Evolutionary conservation across 352 stramenopile genomes (phyloP).

Genomic region (Globisporangium iwayamae): DNA sequence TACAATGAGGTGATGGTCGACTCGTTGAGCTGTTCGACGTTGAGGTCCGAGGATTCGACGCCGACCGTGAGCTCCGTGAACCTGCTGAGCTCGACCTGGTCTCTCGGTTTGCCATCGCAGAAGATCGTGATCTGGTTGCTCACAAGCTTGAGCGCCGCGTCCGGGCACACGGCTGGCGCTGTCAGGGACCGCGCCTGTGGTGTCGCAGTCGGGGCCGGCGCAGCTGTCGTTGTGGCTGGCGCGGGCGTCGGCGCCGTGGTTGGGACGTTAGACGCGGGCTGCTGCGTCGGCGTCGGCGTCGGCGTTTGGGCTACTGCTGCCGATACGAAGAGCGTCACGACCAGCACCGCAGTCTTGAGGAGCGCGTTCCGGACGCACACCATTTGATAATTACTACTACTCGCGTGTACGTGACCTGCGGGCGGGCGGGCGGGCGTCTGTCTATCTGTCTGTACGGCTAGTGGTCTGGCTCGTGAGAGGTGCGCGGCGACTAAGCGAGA

Average conservation of each 20-base stretch:
- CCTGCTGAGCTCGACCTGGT: neutral
- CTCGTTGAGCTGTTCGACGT: neutral
- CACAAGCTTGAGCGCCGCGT: slow-evolving; percentile 2
- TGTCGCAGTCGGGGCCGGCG: neutral
- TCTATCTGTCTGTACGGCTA: neutral
- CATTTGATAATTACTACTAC: neutral
- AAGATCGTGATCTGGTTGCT: slow-evolving; percentile 1
- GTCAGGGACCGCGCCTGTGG: neutral
- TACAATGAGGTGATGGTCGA: slow-evolving; percentile 7
- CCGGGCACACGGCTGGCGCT: no score
- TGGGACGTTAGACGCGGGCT: neutral
- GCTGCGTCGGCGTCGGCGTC: no score
- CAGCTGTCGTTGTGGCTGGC: neutral
- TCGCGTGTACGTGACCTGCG: neutral
- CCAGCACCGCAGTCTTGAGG: slow-evolving; percentile 1
- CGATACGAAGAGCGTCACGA: neutral
- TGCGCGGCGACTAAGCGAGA: neutral
- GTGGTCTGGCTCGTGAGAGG: neutral
- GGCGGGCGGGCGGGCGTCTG: no score
- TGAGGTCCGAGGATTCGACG: slow-evolving; percentile 4
- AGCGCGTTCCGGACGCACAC: neutral
- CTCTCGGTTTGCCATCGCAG: neutral
- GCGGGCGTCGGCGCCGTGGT: neutral
- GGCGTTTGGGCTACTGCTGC: neutral
- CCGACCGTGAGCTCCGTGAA: slow-evolving; percentile 10